Conservation (phyloP, 2,329 filamentous ascomycete species). For the Stachybotrys echinatus region DNA sequence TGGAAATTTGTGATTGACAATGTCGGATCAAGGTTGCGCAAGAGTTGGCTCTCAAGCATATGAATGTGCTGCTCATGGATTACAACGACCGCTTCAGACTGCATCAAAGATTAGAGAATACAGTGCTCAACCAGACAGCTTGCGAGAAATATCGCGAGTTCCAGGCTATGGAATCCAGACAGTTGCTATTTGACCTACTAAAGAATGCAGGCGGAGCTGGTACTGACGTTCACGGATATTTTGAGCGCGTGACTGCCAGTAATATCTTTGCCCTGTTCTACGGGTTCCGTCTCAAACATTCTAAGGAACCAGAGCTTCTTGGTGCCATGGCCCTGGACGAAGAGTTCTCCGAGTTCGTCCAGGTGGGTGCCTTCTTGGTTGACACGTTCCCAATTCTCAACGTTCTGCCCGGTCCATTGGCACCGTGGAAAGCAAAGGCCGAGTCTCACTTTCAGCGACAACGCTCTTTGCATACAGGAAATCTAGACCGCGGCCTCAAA, state of each 20-base stretch:
- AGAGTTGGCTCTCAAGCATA: slow-evolving; percentile 25
- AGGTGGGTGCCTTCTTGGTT: slow-evolving; percentile 29
- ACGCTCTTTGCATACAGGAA: slow-evolving; percentile 17
- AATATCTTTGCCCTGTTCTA: slow-evolving; percentile 30
- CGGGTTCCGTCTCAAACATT: slow-evolving; percentile 24
- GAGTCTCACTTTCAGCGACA: slow-evolving; percentile 29
- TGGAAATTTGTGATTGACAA: not conserved
- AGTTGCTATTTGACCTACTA: slow-evolving; percentile 36
- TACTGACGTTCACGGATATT: slow-evolving; percentile 20
- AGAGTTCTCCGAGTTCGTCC: slow-evolving; percentile 16
- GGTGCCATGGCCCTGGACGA: slow-evolving; percentile 16
- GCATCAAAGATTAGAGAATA: slow-evolving; percentile 32
- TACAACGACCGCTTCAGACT: slow-evolving; percentile 33
- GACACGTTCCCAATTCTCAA: slow-evolving; percentile 37
- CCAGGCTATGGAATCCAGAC: slow-evolving; percentile 40
- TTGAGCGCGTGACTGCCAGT: slow-evolving; percentile 29
- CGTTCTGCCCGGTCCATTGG: slow-evolving; percentile 26
- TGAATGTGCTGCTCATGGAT: slow-evolving; percentile 33
- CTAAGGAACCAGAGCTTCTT: slow-evolving; percentile 16
- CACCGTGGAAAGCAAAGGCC: slow-evolving; percentile 27
- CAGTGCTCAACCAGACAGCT: slow-evolving; percentile 21
- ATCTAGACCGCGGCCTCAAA: slow-evolving; percentile 13
- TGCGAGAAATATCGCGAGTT: slow-evolving; percentile 30
- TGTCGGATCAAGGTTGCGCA: slow-evolving; percentile 17
- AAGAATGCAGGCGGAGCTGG: slow-evolving; percentile 11